Conservation (phyloP, 2,329 filamentous ascomycete species). For the Scleromitrula shiraiana region DNA sequence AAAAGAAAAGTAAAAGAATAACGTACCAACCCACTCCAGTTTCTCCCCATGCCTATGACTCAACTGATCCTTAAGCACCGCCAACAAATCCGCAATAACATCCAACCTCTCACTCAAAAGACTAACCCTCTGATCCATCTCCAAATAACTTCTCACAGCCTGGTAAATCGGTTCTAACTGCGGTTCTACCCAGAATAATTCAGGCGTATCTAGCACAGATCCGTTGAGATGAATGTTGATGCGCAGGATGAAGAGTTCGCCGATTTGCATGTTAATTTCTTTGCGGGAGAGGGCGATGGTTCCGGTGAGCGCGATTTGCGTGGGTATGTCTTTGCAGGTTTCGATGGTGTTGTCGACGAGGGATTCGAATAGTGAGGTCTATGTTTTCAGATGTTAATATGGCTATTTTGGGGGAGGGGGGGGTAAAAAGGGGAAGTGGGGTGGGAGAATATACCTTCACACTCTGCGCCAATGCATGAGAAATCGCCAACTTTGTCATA, state of each 20-base stretch:
- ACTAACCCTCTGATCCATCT: conserved; percentile 93
- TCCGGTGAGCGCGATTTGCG: conserved; percentile 85
- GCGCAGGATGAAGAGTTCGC: conserved; percentile 91
- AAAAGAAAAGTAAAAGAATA: not conserved
- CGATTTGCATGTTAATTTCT: conserved; percentile 99
- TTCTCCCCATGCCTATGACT: conserved; percentile 89
- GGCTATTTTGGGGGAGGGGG: too few relatives aligned
- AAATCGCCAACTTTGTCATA: conserved; percentile 96
- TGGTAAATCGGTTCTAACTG: conserved; percentile 95
- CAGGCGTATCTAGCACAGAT: conserved; percentile 90
- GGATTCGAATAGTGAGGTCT: conserved; percentile 94
- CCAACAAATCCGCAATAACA: conserved; percentile 87
- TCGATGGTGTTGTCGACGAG: conserved; percentile 90
- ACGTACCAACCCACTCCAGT: conserved; percentile 79
- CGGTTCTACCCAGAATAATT: conserved; percentile 97
- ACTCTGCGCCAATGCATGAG: conserved; percentile 88
- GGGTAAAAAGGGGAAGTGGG: not conserved
- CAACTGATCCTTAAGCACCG: conserved; percentile 90
- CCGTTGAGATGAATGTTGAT: conserved; percentile 98
- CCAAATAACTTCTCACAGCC: conserved; percentile 87
- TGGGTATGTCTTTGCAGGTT: conserved; percentile 84
- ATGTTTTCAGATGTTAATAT: too few relatives aligned
- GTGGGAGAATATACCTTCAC: conserved; percentile 59
- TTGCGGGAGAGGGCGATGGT: conserved; percentile 81
- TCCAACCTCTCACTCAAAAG: conserved; percentile 83